Conservation (phyloP, 164 flowering plant genomes). For the Stephania japonica region DNA sequence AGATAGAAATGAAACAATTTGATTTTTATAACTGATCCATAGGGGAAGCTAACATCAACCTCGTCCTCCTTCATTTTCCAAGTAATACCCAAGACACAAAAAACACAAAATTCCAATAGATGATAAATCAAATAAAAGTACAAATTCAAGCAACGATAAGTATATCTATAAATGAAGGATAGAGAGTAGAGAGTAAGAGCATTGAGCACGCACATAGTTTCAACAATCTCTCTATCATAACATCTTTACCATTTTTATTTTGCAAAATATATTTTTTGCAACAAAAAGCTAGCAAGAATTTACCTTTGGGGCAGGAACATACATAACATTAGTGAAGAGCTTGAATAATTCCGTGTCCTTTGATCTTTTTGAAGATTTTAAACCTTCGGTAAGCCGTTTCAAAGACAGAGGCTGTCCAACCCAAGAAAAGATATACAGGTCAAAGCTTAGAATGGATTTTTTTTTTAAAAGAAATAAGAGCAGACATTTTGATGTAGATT, state of each 20-base stretch:
- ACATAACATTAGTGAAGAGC: slow-evolving; percentile 68
- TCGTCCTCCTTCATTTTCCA: neutral
- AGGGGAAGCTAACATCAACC: neutral
- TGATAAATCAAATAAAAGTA: neutral
- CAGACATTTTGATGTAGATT: too few relatives aligned
- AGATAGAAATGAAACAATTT: neutral
- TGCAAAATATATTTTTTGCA: neutral
- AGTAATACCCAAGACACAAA: neutral
- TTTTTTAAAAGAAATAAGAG: neutral
- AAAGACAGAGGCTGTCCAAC: slow-evolving; percentile 75
- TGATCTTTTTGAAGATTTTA: slow-evolving; percentile 59
- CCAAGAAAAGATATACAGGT: neutral
- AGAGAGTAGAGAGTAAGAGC: neutral
- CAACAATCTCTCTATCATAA: neutral
- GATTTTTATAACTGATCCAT: neutral
- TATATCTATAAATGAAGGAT: neutral
- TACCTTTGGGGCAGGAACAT: slow-evolving; percentile 84
- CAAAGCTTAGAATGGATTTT: neutral
- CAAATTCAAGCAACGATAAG: neutral
- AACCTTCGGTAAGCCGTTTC: slow-evolving; percentile 80
- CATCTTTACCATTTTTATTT: neutral
- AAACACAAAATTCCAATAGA: neutral
- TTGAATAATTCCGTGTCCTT: slow-evolving; percentile 52
- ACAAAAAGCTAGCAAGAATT: neutral
- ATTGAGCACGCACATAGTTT: neutral